Evolutionary conservation across 257 asterid species (phyloP), one percentile per base, ranked within the genome.

Genomic region (Solanum megistacrolobum): DNA sequence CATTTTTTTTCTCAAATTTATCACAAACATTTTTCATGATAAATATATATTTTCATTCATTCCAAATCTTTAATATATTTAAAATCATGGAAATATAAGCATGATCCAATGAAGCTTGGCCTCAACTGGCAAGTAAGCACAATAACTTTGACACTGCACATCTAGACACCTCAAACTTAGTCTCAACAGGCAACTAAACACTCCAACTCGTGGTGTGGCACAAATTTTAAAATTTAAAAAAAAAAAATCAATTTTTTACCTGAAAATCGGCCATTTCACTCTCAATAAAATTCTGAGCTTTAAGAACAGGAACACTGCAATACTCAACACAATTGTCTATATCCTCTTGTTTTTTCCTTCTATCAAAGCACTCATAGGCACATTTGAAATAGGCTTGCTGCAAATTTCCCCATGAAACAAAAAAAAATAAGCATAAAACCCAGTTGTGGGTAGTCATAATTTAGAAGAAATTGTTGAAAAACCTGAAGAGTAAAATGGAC

Each of bases 301-400:
- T n/a, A 60, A 72, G 84, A 48, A 72, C 72, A 23, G 88, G 88
- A 62, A 46, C 84, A 60, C 84, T 86, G 84, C 88, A 86, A 38
- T 72, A 48, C 88, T 86, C 88, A 1, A 86, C 88, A 38, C 88
- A 86, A 21, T 29, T 86, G 2, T 27, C 84, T 72, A 86, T 86
- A 72, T 34, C 88, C 55, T 86, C 88, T 31, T 32, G 84, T 20
- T 48, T 86, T 31, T 52, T 86, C 58, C 7, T 86, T 83, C 88
- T 36, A 34, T 86, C 88, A 72, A 86, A 86, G 73, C 88, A 86
- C 27, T 86, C 84, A 48, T 86, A 48, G 20, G 88, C 88, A 36
- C 88, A 86, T 46, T 21, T 86, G 55, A 86, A 86, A 6, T 86
- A 86, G 12, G 88, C 72, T 86, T 86, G 88, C 88, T 86, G 69